Evolutionary conservation across 164 flowering plant genomes (phyloP).

Genomic region (Sedum album): DNA sequence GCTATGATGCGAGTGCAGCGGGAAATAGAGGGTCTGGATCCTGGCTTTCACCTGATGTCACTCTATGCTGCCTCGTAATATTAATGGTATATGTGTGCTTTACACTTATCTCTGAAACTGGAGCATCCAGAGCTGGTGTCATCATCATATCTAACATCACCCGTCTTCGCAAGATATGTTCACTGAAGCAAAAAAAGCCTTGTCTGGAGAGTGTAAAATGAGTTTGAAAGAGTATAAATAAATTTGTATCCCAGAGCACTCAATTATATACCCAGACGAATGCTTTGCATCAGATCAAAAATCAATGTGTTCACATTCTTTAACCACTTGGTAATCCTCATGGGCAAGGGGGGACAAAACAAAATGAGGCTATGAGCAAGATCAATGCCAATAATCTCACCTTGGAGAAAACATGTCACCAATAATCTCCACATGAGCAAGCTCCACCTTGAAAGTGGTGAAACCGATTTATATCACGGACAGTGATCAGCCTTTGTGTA

Average conservation of each 20-base stretch:
- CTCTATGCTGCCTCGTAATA: slow-evolving; percentile 14
- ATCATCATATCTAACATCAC: background rate
- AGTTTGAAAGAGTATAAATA: background rate
- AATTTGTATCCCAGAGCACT: background rate
- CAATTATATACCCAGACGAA: background rate
- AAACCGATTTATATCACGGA: slow-evolving; percentile 50
- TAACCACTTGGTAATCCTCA: background rate
- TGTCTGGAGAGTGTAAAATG: too few species aligned
- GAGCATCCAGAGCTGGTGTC: background rate
- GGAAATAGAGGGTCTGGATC: slow-evolving; percentile 12
- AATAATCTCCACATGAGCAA: slow-evolving; percentile 56
- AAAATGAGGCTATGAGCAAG: background rate
- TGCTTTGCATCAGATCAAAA: background rate
- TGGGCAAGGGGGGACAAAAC: too few species aligned
- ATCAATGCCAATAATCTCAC: too few species aligned
- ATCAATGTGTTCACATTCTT: background rate
- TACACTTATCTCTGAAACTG: background rate
- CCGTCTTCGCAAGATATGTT: background rate
- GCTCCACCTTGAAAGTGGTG: slow-evolving; percentile 46
- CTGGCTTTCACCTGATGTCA: slow-evolving; percentile 17
- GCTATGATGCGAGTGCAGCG: slow-evolving; percentile 21
- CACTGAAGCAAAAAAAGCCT: background rate
- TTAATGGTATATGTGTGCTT: slow-evolving; percentile 6
- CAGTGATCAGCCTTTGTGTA: slow-evolving; percentile 29
- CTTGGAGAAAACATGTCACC: slow-evolving; percentile 22